These are phyloP conservation scores for Mortierella sp. DNA, from an alignment of 371 early-diverging fungal species.

Conservation along the genomic window DNA sequence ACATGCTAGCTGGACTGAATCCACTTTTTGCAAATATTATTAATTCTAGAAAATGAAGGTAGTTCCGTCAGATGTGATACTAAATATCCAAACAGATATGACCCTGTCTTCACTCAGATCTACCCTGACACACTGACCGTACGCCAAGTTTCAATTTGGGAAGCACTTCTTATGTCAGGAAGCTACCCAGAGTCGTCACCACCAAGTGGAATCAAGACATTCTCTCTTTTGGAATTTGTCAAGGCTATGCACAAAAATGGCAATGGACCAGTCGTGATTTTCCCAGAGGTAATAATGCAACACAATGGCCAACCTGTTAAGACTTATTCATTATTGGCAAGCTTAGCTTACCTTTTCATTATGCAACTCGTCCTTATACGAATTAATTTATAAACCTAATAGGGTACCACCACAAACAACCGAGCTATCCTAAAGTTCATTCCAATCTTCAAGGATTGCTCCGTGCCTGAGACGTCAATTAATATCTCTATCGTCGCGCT, in stretches of 20 bases:
- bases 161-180: constrained; percentile 67
- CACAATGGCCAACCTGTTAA: not conserved
- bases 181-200: constrained; percentile 60
- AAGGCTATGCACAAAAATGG: constrained; percentile 60
- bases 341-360: not conserved
- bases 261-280: constrained; percentile 82
- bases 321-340: not conserved
- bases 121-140: constrained; percentile 64
- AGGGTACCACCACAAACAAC: constrained; percentile 92
- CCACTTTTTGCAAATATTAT: not conserved
- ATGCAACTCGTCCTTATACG: not conserved
- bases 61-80: not conserved
- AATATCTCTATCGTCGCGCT: constrained; percentile 74
- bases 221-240: constrained; percentile 65
- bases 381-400: not conserved
- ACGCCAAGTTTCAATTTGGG: constrained; percentile 66
- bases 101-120: constrained; percentile 83
- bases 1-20: not conserved
- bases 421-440: constrained; percentile 83
- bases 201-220: constrained; percentile 51
- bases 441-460: constrained; percentile 72
- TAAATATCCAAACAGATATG: constrained; percentile 61
- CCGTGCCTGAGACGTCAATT: constrained; percentile 65
- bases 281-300: constrained; percentile 74
- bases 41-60: not conserved